Evolutionary conservation across 2,329 filamentous ascomycete genomes (phyloP).

Genomic region (Knufia petricola): DNA sequence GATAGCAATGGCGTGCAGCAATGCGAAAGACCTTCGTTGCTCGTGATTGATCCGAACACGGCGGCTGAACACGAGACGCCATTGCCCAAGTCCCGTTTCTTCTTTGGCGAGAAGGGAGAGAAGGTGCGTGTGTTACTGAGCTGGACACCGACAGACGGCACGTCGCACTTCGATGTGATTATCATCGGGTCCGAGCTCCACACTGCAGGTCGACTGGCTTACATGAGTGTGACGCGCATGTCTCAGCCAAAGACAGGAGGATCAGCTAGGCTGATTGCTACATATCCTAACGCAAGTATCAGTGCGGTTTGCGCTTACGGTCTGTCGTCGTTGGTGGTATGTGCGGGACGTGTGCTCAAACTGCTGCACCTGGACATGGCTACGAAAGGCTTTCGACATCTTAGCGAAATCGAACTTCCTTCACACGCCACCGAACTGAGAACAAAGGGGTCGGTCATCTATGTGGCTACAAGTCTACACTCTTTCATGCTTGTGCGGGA

Average conservation of each 20-base stretch:
- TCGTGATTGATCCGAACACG: background rate
- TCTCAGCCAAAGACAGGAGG: constrained; percentile 1
- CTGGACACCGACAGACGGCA: constrained; percentile 17
- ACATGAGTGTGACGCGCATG: constrained; percentile 2
- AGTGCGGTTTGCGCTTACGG: constrained; percentile 30
- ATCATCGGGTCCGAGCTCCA: constrained; percentile 16
- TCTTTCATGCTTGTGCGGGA: constrained; percentile 37
- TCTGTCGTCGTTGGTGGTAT: constrained; percentile 36
- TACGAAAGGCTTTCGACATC: constrained; percentile 33
- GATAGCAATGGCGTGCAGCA: background rate
- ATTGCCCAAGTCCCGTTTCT: background rate
- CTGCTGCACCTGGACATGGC: constrained; percentile 35
- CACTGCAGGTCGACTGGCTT: background rate
- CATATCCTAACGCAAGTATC: constrained; percentile 1
- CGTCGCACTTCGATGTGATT: constrained; percentile 19
- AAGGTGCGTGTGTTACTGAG: constrained; percentile 17
- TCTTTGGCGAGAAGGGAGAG: constrained; percentile 15
- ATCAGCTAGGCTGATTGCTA: constrained; percentile 1
- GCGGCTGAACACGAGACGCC: background rate
- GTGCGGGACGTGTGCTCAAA: constrained; percentile 36
- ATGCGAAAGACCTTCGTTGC: background rate
- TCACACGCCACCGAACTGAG: constrained; percentile 44
- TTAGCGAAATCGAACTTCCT: constrained; percentile 33
- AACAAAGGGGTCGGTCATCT: constrained; percentile 37
- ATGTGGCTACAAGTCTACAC: constrained; percentile 46